Conservation (phyloP, 495 filamentous ascomycete species). For the Thozetella sp. region DNA sequence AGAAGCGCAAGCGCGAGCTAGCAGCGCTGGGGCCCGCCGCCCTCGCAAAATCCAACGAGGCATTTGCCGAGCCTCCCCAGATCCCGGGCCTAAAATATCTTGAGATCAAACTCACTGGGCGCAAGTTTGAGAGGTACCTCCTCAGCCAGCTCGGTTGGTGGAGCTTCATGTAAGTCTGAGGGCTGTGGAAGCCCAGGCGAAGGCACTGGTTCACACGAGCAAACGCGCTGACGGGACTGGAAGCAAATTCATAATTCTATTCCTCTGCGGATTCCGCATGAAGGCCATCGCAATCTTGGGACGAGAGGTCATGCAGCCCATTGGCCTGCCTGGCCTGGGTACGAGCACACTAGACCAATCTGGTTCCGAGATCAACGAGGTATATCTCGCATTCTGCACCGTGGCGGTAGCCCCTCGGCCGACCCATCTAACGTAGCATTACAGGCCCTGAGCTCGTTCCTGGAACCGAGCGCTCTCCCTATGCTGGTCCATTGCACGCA, state of each 20-base stretch:
- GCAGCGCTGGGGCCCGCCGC: slow-evolving; percentile 20
- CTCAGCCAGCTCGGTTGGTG: slow-evolving; percentile 69
- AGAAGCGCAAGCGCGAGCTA: slow-evolving; percentile 57
- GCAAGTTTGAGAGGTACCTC: slow-evolving; percentile 67
- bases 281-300: slow-evolving; percentile 70
- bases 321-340: slow-evolving; percentile 68
- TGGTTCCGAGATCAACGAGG: slow-evolving; percentile 60
- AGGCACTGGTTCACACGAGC: slow-evolving; percentile 4
- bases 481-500: slow-evolving; percentile 81
- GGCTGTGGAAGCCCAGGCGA: too few species aligned
- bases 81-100: slow-evolving; percentile 62
- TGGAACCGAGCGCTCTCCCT: slow-evolving; percentile 50
- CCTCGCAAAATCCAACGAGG: slow-evolving; percentile 39
- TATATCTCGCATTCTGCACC: slow-evolving; percentile 8
- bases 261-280: slow-evolving; percentile 64
- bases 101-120: slow-evolving; percentile 74
- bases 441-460: slow-evolving; percentile 35
- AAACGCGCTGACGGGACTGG: neutral
- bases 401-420: neutral
- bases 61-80: slow-evolving; percentile 44
- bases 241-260: slow-evolving; percentile 61
- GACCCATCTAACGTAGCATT: slow-evolving; percentile 25
- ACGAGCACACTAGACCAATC: slow-evolving; percentile 66
- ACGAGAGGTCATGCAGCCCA: slow-evolving; percentile 65
- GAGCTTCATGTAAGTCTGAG: slow-evolving; percentile 59